Conservation (phyloP, 257 asterid genomes). For the Gynochthodes officinalis region DNA sequence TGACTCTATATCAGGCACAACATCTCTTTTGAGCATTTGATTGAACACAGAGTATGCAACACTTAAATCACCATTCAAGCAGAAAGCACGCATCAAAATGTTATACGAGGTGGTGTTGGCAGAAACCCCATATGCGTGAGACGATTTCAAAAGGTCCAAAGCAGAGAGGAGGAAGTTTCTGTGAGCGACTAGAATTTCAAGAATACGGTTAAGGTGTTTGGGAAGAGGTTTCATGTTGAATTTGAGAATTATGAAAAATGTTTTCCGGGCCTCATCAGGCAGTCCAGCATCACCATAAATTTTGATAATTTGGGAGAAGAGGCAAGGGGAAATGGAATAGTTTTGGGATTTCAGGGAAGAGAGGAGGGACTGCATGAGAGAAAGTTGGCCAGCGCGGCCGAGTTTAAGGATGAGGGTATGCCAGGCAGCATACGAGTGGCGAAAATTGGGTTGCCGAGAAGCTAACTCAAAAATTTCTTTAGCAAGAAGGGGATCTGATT, state of each 20-base stretch:
- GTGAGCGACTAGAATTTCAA: conserved; percentile 58
- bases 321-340: conserved; percentile 55
- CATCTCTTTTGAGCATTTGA: conserved; percentile 70
- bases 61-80: conserved; percentile 63
- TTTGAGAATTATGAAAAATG: conserved; percentile 72
- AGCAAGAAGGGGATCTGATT: conserved; percentile 82
- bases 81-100: too few relatives aligned
- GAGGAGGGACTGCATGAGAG: conserved; percentile 61
- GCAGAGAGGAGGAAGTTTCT: conserved; percentile 62
- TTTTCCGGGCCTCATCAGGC: conserved; percentile 73
- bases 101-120: conserved; percentile 75
- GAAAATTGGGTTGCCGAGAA: conserved; percentile 62
- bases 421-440: conserved; percentile 57
- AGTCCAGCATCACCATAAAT: conserved; percentile 69
- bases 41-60: conserved; percentile 71
- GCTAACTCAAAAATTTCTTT: conserved; percentile 91
- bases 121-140: conserved; percentile 57
- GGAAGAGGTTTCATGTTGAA: conserved; percentile 66
- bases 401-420: conserved; percentile 77
- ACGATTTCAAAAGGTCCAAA: conserved; percentile 68
- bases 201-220: conserved; percentile 73
- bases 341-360: conserved; percentile 51
- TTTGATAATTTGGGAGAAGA: conserved; percentile 69
- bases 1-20: conserved; percentile 74
- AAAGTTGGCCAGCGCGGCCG: conserved; percentile 62